Evolutionary conservation across 139 green algal species (phyloP).

Genomic region (Picochlorum sp.): DNA sequence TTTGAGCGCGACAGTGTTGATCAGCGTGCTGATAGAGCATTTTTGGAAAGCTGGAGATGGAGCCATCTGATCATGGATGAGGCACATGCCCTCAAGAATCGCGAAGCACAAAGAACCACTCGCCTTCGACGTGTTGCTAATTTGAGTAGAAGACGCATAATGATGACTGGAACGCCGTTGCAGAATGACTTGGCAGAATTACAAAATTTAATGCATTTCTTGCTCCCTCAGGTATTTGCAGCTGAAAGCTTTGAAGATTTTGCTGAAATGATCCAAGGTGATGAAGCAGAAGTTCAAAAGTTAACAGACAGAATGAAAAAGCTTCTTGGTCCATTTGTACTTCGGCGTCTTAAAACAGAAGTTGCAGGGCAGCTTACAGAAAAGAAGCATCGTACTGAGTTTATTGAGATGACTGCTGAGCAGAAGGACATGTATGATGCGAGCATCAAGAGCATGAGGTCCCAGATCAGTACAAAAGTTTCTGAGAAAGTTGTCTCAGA

Average conservation of each 20-base stretch:
- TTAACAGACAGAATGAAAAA: slow-evolving; percentile 67
- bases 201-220: slow-evolving; percentile 75
- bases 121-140: slow-evolving; percentile 34
- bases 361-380: slow-evolving; percentile 70
- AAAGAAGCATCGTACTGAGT: slow-evolving; percentile 50
- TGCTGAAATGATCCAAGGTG: slow-evolving; percentile 18
- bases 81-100: slow-evolving; percentile 88
- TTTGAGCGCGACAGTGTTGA: slow-evolving; percentile 69
- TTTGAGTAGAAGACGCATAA: slow-evolving; percentile 46
- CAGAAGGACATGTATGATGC: slow-evolving; percentile 46
- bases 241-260: slow-evolving; percentile 20
- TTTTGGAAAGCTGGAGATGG: slow-evolving; percentile 49
- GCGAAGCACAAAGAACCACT: slow-evolving; percentile 23
- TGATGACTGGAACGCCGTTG: slow-evolving; percentile 83
- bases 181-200: slow-evolving; percentile 88
- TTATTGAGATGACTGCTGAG: slow-evolving; percentile 46
- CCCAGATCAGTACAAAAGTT: slow-evolving; percentile 10
- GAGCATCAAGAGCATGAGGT: slow-evolving; percentile 24
- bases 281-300: slow-evolving; percentile 24
- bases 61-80: slow-evolving; percentile 68
- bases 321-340: slow-evolving; percentile 81
- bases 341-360: slow-evolving; percentile 80
- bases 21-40: slow-evolving; percentile 18
- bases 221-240: slow-evolving; percentile 71
- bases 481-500: slow-evolving; percentile 5